Percentiles rank a stretch among this genome's conserved stretches.
phyloP scores from a whole-genome alignment of 805 yeast genomes.

The Candida andamanensis region DNA sequence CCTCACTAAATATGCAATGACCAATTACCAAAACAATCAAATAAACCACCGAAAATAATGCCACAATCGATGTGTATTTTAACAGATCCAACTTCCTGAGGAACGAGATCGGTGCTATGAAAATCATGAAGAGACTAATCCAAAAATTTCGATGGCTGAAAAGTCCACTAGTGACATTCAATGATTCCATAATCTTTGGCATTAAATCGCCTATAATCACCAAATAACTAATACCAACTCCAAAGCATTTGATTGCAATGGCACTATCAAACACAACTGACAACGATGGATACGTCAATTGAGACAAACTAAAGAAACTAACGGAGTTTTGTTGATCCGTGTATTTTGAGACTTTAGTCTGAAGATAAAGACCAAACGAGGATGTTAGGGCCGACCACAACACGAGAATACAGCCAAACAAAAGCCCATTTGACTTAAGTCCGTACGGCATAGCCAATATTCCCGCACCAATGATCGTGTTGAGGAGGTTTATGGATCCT shows the following conservation, averaged over 20 bases:
- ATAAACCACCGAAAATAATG: constrained; percentile 61
- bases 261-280: constrained; percentile 70
- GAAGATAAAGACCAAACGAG: constrained; percentile 57
- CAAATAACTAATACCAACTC: constrained; percentile 66
- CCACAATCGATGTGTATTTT: constrained; percentile 66
- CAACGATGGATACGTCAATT: constrained; percentile 64
- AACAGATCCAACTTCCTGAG: constrained; percentile 62
- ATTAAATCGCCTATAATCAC: constrained; percentile 74
- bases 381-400: constrained; percentile 43
- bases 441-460: constrained; percentile 70
- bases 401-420: constrained; percentile 38
- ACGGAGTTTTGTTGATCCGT: constrained; percentile 39
- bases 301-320: constrained; percentile 41
- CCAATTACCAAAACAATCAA: constrained; percentile 50
- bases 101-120: constrained; percentile 58
- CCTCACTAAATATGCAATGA: constrained; percentile 33
- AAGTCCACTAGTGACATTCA: constrained; percentile 21
- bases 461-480: constrained; percentile 64
- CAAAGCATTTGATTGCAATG: constrained; percentile 73
- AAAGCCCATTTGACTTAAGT: constrained; percentile 44
- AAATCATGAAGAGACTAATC: constrained; percentile 46
- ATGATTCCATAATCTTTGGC: constrained; percentile 49
- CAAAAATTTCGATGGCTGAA: constrained; percentile 43
- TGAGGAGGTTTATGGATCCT: constrained; percentile 48
- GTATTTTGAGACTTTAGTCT: constrained; percentile 50